Evolutionary conservation across 1,284 basidiomycete species (phyloP).

Genomic region (Moesziomyces globuligerus): DNA sequence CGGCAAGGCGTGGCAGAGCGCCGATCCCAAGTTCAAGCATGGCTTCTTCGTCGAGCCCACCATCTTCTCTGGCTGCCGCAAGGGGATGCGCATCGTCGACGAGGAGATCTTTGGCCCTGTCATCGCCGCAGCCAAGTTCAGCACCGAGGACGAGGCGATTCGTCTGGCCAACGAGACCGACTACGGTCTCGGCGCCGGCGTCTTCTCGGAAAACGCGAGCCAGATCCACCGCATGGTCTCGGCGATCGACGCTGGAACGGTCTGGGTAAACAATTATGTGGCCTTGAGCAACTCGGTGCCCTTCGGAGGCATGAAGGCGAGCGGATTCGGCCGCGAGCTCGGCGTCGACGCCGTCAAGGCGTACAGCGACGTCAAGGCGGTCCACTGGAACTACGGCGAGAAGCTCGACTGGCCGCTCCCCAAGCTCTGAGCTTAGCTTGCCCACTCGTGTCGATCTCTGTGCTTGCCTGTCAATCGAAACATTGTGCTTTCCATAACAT

Average conservation of each 20-base stretch:
- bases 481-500: too few species aligned
- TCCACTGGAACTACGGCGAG: slow-evolving; percentile 25
- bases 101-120: slow-evolving; percentile 82
- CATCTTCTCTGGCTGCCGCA: slow-evolving; percentile 74
- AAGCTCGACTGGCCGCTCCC: slow-evolving; percentile 24
- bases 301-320: slow-evolving; percentile 59
- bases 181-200: slow-evolving; percentile 84
- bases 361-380: slow-evolving; percentile 71
- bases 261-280: slow-evolving; percentile 75
- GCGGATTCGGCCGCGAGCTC: slow-evolving; percentile 56
- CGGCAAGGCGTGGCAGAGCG: slow-evolving; percentile 69
- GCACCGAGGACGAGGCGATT: slow-evolving; percentile 73
- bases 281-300: slow-evolving; percentile 38
- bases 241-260: slow-evolving; percentile 84
- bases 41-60: slow-evolving; percentile 70
- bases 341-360: slow-evolving; percentile 69
- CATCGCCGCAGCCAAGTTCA: slow-evolving; percentile 72
- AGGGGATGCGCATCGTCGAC: slow-evolving; percentile 73
- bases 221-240: slow-evolving; percentile 75
- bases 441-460: too few species aligned
- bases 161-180: slow-evolving; percentile 80
- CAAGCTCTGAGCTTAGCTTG: slow-evolving; percentile 5
- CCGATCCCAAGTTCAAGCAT: slow-evolving; percentile 67
- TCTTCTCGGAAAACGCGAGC: slow-evolving; percentile 74
- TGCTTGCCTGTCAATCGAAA: too few species aligned